A percentile compares a stretch with the other conserved stretches of the same genome.
These are phyloP conservation scores for Agaricus blazei DNA, from an alignment of 768 basidiomycete species.

Conservation along the genomic window DNA sequence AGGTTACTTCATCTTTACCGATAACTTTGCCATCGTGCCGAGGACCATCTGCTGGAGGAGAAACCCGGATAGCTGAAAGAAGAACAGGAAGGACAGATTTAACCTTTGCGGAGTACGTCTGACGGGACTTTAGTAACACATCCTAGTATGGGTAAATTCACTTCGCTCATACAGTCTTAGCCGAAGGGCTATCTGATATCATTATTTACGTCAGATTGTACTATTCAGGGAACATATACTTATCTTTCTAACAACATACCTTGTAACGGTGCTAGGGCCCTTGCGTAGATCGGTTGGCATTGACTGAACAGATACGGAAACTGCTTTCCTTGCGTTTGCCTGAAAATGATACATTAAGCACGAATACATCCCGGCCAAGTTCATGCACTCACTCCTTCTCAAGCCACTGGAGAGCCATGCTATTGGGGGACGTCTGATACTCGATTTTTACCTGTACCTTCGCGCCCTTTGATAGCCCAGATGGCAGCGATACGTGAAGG, in stretches of 20 bases:
- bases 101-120: constrained; percentile 86
- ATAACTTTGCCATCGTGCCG: constrained; percentile 69
- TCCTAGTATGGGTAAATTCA: neutral
- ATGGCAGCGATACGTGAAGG: constrained; percentile 52
- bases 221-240: neutral
- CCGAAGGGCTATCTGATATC: constrained; percentile 70
- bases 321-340: constrained; percentile 81
- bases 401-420: constrained; percentile 85
- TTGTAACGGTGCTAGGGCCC: constrained; percentile 76
- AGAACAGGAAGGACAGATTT: constrained; percentile 79
- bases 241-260: constrained; percentile 28
- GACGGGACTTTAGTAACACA: neutral
- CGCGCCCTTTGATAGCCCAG: constrained; percentile 34
- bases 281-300: constrained; percentile 87
- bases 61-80: constrained; percentile 76
- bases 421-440: constrained; percentile 71
- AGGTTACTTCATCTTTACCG: constrained; percentile 70
- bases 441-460: constrained; percentile 49
- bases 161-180: constrained; percentile 61
- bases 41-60: constrained; percentile 66
- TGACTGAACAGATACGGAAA: constrained; percentile 91
- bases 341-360: constrained; percentile 19
- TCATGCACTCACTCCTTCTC: constrained; percentile 58
- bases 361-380: neutral
- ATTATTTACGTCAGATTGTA: neutral